Conservation (phyloP, 208 protist species). For the Leishmania arabica region DNA sequence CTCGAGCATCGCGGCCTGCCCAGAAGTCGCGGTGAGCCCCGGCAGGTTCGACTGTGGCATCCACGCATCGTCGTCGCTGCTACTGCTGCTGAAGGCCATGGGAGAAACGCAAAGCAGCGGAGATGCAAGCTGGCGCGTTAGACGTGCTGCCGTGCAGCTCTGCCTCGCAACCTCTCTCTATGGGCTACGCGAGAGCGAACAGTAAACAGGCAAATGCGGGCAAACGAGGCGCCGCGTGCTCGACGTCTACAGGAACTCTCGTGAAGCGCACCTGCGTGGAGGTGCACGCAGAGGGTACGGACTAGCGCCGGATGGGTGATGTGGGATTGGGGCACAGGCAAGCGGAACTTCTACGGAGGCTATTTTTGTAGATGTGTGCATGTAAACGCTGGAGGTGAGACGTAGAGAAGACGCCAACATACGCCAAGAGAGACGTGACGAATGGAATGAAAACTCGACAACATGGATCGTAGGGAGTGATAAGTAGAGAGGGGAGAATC, state of each 20-base stretch:
- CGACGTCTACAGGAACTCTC: not conserved
- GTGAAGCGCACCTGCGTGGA: not conserved
- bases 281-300: not conserved
- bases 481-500: not conserved
- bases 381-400: not conserved
- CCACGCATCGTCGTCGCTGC: constrained; percentile 57
- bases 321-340: not conserved
- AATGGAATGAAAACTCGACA: not conserved
- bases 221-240: not conserved
- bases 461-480: too few relatives aligned
- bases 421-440: not conserved
- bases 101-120: not conserved
- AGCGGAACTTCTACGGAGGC: not conserved
- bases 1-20: constrained; percentile 61
- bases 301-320: not conserved
- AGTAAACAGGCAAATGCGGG: not conserved
- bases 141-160: not conserved
- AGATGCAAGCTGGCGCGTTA: not conserved
- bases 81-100: constrained; percentile 17
- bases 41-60: constrained; percentile 9
- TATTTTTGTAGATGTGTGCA: not conserved
- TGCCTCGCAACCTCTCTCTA: not conserved
- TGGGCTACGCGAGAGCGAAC: not conserved
- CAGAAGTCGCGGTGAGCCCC: not conserved
- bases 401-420: not conserved